Evolutionary conservation across 805 yeast species (phyloP), one percentile per base, ranked within the genome.

Genomic region (Wickerhamomyces sydowiorum): DNA sequence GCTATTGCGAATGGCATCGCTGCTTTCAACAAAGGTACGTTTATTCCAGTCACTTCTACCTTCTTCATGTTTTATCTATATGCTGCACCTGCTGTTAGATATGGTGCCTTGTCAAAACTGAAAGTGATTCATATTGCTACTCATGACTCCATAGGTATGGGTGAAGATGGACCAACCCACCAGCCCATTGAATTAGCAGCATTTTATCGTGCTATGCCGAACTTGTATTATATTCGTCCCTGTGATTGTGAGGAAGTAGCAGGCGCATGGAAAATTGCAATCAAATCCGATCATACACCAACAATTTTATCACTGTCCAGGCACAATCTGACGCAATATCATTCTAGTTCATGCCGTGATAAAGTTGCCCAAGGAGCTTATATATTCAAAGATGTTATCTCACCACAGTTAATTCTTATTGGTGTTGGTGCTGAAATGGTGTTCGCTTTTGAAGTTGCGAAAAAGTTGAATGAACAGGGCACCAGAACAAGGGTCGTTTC

Each of bases 101-200:
- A 72, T 41, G 66, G 76, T 19, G 76, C 78, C 24, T 62, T 74
- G 21, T 65, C 72, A 18, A 63, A 70, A 38, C 64, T 65, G 52
- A 68, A 67, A 42, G 68, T 65, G 34, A 68, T 75, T 58, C 72
- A 74, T 64, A 73, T 74, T 32, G 79, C 76, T 30, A 75, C 79
- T 35, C 80, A 74, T 61, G 79, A 75, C 59, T 74, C 79, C 21
- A 73, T 75, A 48, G 80, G 80, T 52, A 67, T 69, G 20, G 80
- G 80, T 50, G 80, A 74, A 62, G 79, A 74, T 48, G 80, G 80
- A 34, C 79, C 79, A 31, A 74, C 79, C 36, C 80, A 74, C 49
- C 80, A 74, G 60, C 79, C 80, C 42, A 71, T 74, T 47, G 78
- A 70, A 54, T 62, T 76, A 29, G 55, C 74, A 35, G 70, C 73